A percentile compares a stretch with the other conserved stretches of the same genome.
Evolutionary conservation across 495 filamentous ascomycete genomes (phyloP).

Genomic region (Niebla homalea): DNA sequence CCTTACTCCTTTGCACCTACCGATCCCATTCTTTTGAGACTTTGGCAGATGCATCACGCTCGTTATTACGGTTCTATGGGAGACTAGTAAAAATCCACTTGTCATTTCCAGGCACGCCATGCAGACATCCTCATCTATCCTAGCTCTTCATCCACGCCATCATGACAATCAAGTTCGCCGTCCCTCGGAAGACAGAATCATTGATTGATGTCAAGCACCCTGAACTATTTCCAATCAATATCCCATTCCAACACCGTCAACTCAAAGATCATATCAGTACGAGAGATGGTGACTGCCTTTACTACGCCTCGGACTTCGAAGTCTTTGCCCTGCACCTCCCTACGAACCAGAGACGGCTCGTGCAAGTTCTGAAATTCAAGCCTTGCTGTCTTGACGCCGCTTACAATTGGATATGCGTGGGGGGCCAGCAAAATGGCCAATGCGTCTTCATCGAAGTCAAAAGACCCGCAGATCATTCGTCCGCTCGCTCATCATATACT

Average conservation of each 20-base stretch:
- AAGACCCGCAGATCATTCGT: conserved; percentile 17
- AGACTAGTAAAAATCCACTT: too few relatives aligned
- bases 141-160: neutral
- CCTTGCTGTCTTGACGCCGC: conserved; percentile 74
- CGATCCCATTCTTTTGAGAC: too few relatives aligned
- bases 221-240: conserved; percentile 60
- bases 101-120: neutral
- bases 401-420: conserved; percentile 79
- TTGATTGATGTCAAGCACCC: conserved; percentile 50
- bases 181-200: conserved; percentile 41
- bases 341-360: conserved; percentile 56
- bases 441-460: conserved; percentile 54
- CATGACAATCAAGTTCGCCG: conserved; percentile 14
- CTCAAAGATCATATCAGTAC: conserved; percentile 81
- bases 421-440: conserved; percentile 67
- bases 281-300: conserved; percentile 60
- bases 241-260: conserved; percentile 69
- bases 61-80: too few relatives aligned
- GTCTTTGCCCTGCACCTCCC: conserved; percentile 61
- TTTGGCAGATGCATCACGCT: too few relatives aligned
- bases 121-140: neutral
- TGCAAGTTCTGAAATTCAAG: conserved; percentile 67
- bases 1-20: too few relatives aligned
- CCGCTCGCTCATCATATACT: neutral
- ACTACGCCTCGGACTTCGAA: conserved; percentile 63